Evolutionary conservation across 148 eudicot genomes (phyloP).

Genomic region (Salicornia ramosissima): DNA sequence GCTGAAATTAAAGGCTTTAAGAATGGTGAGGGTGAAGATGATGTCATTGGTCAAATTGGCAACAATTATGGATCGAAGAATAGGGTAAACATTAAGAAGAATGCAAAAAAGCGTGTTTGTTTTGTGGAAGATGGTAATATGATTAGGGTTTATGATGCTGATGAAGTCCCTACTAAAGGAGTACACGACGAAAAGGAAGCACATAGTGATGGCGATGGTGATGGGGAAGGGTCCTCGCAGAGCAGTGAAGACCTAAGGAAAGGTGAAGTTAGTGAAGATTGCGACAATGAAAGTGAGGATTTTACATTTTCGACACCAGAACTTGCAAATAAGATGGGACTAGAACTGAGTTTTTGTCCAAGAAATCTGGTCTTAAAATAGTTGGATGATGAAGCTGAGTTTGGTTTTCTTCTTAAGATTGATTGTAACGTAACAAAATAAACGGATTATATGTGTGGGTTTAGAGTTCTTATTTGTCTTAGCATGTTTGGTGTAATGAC

Average conservation of each 20-base stretch:
- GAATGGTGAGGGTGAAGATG: slow-evolving; percentile 31
- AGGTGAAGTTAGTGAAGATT: slow-evolving; percentile 17
- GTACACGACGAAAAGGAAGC: slow-evolving; percentile 41
- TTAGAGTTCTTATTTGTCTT: not conserved
- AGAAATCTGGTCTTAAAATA: slow-evolving; percentile 32
- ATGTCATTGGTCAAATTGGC: slow-evolving; percentile 17
- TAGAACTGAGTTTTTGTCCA: slow-evolving; percentile 36
- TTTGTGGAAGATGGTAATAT: slow-evolving; percentile 59
- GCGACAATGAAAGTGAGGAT: slow-evolving; percentile 30
- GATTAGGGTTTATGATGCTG: slow-evolving; percentile 35
- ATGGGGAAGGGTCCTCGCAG: slow-evolving; percentile 31
- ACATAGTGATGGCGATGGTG: slow-evolving; percentile 19
- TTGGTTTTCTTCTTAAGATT: not conserved
- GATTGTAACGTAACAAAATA: not conserved
- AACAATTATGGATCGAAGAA: slow-evolving; percentile 21
- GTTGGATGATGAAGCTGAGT: slow-evolving; percentile 13
- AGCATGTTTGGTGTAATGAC: not conserved
- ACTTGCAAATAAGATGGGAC: slow-evolving; percentile 61
- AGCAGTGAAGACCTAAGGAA: slow-evolving; percentile 38
- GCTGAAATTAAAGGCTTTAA: slow-evolving; percentile 28
- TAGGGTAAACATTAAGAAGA: slow-evolving; percentile 26
- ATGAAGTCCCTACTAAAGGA: slow-evolving; percentile 38
- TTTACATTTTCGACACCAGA: slow-evolving; percentile 46
- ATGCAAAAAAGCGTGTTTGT: slow-evolving; percentile 48
- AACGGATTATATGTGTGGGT: not conserved